These are phyloP conservation scores for Cokeromyces recurvatus DNA, from an alignment of 371 early-diverging fungal genomes.

Conservation along the genomic window DNA sequence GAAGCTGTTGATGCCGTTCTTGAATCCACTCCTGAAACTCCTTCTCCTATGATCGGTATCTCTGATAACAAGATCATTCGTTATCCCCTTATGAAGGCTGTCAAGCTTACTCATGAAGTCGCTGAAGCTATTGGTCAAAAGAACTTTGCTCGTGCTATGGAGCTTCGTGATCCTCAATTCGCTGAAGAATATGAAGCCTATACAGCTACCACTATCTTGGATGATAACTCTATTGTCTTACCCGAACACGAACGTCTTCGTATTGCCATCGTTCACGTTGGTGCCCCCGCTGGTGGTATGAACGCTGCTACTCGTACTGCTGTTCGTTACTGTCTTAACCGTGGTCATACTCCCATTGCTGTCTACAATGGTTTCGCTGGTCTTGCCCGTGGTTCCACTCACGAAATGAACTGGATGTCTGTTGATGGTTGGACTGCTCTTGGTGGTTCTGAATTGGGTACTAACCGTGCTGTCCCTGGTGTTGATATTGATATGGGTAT, in stretches of 20 bases:
- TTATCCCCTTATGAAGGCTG: constrained; percentile 90
- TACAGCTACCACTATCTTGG: constrained; percentile 43
- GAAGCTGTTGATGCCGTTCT: constrained; percentile 97
- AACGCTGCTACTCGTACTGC: constrained; percentile 93
- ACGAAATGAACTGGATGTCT: constrained; percentile 77
- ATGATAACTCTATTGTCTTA: constrained; percentile 25
- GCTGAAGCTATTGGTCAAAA: constrained; percentile 77
- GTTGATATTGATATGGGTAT: constrained; percentile 69
- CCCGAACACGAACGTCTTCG: constrained; percentile 58
- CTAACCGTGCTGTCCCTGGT: constrained; percentile 86
- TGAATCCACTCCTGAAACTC: constrained; percentile 75
- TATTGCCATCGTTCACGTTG: constrained; percentile 92
- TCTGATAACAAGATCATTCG: constrained; percentile 80
- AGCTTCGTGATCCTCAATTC: constrained; percentile 90
- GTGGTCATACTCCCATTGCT: constrained; percentile 80
- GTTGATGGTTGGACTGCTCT: constrained; percentile 88
- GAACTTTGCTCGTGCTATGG: constrained; percentile 89
- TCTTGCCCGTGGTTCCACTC: constrained; percentile 74
- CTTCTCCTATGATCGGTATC: constrained; percentile 92
- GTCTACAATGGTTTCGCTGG: constrained; percentile 97
- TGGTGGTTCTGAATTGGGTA: constrained; percentile 96
- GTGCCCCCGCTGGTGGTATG: constrained; percentile 98
- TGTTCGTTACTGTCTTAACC: constrained; percentile 82
- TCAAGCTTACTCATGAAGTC: constrained; percentile 86
- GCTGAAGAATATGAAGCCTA: constrained; percentile 66